A percentile compares a stretch with the other conserved stretches of the same genome.
These are phyloP conservation scores for Vigna reflexopilosa DNA, from an alignment of 306 rosid genomes.

Conservation along the genomic window DNA sequence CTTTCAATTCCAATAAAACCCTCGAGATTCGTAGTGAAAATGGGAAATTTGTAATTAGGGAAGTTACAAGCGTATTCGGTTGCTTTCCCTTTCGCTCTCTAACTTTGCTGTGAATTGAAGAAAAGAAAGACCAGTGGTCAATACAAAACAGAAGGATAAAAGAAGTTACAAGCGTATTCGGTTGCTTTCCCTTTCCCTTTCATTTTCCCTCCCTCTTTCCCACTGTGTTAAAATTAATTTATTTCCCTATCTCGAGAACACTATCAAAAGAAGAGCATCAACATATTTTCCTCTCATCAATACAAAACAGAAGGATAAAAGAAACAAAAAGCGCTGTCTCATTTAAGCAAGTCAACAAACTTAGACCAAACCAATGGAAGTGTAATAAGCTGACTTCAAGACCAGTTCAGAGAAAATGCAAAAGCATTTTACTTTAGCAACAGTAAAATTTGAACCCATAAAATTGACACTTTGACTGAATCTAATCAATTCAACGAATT, in stretches of 20 bases:
- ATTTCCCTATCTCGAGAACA: no score
- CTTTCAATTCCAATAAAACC: slow-evolving; percentile 29
- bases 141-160: no score
- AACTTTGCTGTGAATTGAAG: not conserved
- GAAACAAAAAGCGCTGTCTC: no score
- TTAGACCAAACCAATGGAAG: no score
- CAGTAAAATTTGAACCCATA: slow-evolving; percentile 14
- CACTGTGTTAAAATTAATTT: no score
- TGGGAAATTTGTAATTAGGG: not conserved
- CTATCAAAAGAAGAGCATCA: no score
- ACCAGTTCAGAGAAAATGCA: not conserved
- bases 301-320: no score
- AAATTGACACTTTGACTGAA: slow-evolving; percentile 37
- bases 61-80: not conserved
- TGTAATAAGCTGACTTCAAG: not conserved
- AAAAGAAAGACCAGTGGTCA: slow-evolving; percentile 5
- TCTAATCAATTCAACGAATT: slow-evolving; percentile 25
- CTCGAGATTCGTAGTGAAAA: slow-evolving; percentile 6
- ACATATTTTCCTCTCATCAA: no score
- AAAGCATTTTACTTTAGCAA: not conserved
- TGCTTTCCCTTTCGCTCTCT: slow-evolving; percentile 31
- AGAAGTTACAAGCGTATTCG: no score
- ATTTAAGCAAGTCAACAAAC: no score
- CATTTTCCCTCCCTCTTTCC: no score
- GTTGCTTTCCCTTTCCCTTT: no score